Conservation (phyloP, 805 yeast species). For the Metschnikowia hibisci region DNA sequence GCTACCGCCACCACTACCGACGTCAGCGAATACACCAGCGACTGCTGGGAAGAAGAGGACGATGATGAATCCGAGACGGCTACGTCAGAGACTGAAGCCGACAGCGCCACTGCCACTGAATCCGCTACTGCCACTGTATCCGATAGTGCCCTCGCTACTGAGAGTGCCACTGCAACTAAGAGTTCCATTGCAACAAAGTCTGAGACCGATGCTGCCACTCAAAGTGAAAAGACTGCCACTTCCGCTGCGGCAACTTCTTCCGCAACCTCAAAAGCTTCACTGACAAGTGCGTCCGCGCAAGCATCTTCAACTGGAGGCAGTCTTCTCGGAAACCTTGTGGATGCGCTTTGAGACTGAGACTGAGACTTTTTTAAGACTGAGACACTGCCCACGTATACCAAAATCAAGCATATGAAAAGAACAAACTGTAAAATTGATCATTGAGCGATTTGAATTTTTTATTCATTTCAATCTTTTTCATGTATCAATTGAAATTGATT, state of each 20-base stretch:
- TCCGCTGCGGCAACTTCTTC: neutral
- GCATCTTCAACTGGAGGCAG: slow-evolving; percentile 5
- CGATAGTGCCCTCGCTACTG: neutral
- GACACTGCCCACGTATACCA: too few species aligned
- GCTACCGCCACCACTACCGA: slow-evolving; percentile 7
- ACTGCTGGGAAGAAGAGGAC: slow-evolving; percentile 15
- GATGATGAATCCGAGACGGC: slow-evolving; percentile 7
- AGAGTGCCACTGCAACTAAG: neutral
- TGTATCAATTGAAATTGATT: too few species aligned
- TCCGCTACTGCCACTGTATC: neutral
- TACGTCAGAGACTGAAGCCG: slow-evolving; percentile 3
- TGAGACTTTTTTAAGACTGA: too few species aligned
- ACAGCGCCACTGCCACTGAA: neutral
- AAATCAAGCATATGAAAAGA: too few species aligned
- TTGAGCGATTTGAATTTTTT: too few species aligned
- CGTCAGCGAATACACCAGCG: slow-evolving; percentile 10
- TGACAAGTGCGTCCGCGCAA: neutral
- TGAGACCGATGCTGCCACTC: neutral
- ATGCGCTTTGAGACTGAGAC: neutral
- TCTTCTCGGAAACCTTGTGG: slow-evolving; percentile 1
- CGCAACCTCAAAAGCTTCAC: neutral
- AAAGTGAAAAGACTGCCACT: neutral
- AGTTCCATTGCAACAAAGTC: neutral
- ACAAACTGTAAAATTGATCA: too few species aligned
- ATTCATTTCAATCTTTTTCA: too few species aligned